Evolutionary conservation across 495 filamentous ascomycete species (phyloP).

Genomic region (Collariella sp.): DNA sequence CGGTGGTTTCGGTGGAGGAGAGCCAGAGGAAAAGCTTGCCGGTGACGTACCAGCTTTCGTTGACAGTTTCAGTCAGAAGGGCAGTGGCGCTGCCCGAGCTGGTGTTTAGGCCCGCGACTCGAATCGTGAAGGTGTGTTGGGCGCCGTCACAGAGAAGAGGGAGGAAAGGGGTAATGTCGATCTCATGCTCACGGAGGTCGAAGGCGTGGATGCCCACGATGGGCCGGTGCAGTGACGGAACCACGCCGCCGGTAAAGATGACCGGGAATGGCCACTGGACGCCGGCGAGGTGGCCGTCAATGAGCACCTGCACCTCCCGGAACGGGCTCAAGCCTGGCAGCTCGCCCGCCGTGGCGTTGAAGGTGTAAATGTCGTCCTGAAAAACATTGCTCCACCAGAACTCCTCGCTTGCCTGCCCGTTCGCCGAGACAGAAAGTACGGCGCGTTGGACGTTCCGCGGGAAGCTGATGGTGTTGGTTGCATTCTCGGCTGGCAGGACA

Average conservation of each 20-base stretch:
- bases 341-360: constrained; percentile 45
- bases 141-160: constrained; percentile 56
- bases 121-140: constrained; percentile 62
- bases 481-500: constrained; percentile 56
- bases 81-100: constrained; percentile 29
- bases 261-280: constrained; percentile 80
- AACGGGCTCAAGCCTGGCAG: constrained; percentile 70
- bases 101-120: constrained; percentile 52
- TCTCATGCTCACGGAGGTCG: constrained; percentile 71
- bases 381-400: constrained; percentile 88
- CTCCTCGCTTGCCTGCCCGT: constrained; percentile 70
- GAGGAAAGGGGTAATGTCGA: constrained; percentile 76
- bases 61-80: constrained; percentile 51
- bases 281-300: constrained; percentile 68
- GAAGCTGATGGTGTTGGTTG: constrained; percentile 48
- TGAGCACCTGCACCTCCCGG: constrained; percentile 71
- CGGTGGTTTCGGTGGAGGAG: constrained; percentile 32
- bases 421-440: constrained; percentile 66
- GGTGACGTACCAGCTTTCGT: constrained; percentile 69
- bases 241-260: constrained; percentile 82
- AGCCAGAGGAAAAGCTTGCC: constrained; percentile 76
- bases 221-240: constrained; percentile 73
- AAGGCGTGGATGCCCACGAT: constrained; percentile 81
- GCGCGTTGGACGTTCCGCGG: constrained; percentile 59
- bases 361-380: constrained; percentile 53